phyloP scores from a whole-genome alignment of 441 rosid genomes.

The Pelargonium fulgidum region DNA sequence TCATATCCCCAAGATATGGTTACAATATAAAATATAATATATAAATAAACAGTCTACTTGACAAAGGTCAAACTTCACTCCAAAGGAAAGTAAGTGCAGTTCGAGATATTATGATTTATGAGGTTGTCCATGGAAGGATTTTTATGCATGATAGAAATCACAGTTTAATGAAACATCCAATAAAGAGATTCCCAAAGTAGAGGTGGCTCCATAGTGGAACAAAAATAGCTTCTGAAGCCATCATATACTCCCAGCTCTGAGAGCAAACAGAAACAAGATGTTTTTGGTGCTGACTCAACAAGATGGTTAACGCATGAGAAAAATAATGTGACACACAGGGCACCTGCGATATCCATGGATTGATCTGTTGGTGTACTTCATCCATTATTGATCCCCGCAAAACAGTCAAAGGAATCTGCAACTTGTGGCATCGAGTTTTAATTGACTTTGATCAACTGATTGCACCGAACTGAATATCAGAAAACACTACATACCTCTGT shows the following conservation, averaged over 20 bases:
- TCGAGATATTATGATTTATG: too few species aligned
- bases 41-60: too few species aligned
- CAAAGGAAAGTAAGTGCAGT: too few species aligned
- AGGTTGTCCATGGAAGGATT: too few species aligned
- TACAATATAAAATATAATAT: neutral
- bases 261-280: too few species aligned
- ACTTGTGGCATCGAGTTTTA: slow-evolving; percentile 17
- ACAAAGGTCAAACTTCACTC: too few species aligned
- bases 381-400: slow-evolving; percentile 68
- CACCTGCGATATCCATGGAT: slow-evolving; percentile 92
- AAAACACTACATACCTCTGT: slow-evolving; percentile 44
- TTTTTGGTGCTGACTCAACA: neutral
- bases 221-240: too few species aligned
- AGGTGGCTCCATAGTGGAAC: too few species aligned
- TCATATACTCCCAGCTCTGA: too few species aligned
- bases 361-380: slow-evolving; percentile 80
- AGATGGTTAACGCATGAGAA: neutral
- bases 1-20: neutral
- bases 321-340: slow-evolving; percentile 8
- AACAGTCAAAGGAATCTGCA: slow-evolving; percentile 64
- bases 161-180: too few species aligned
- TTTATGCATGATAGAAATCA: too few species aligned
- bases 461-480: slow-evolving; percentile 16
- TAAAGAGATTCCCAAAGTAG: too few species aligned
- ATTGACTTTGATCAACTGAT: slow-evolving; percentile 9